These are phyloP conservation scores for Trichaptum fuscoviolaceum DNA, from an alignment of 768 basidiomycete species.

Conservation along the genomic window DNA sequence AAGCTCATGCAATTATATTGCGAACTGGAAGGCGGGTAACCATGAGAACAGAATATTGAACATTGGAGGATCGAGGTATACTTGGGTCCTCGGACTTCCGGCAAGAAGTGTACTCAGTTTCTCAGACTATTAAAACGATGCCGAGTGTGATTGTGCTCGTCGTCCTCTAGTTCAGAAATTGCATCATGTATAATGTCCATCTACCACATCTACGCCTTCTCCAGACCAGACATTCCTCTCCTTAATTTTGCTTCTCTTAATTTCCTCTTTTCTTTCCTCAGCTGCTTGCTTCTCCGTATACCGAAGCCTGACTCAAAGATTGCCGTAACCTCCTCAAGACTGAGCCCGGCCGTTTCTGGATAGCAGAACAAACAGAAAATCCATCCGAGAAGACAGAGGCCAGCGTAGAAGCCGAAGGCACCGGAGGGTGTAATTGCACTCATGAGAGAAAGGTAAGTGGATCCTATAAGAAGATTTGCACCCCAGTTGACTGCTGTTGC, in stretches of 20 bases:
- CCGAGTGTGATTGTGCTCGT: no score
- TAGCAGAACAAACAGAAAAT: slow-evolving; percentile 66
- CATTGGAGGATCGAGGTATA: no score
- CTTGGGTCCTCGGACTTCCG: no score
- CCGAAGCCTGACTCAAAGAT: slow-evolving; percentile 64
- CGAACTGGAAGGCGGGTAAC: no score
- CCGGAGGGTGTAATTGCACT: slow-evolving; percentile 65
- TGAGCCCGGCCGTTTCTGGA: slow-evolving; percentile 75
- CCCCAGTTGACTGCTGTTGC: slow-evolving; percentile 77
- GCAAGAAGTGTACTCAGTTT: no score
- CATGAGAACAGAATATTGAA: no score
- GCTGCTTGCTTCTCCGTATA: slow-evolving; percentile 47
- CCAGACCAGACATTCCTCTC: no score
- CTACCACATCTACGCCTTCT: not conserved
- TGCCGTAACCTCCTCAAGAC: slow-evolving; percentile 60
- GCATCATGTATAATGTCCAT: no score
- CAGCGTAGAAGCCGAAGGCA: slow-evolving; percentile 74
- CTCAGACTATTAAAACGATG: no score
- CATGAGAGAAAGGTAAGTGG: slow-evolving; percentile 81
- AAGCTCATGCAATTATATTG: no score
- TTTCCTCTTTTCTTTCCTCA: slow-evolving; percentile 42
- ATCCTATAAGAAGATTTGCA: slow-evolving; percentile 68
- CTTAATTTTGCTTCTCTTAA: slow-evolving; percentile 22
- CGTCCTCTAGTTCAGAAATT: no score
- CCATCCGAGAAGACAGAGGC: slow-evolving; percentile 64